Percentiles rank a stretch among this genome's conserved stretches.
Evolutionary conservation across 1,139 yeast species (phyloP).

Genomic region (Casaregolazyma suthepensis): DNA sequence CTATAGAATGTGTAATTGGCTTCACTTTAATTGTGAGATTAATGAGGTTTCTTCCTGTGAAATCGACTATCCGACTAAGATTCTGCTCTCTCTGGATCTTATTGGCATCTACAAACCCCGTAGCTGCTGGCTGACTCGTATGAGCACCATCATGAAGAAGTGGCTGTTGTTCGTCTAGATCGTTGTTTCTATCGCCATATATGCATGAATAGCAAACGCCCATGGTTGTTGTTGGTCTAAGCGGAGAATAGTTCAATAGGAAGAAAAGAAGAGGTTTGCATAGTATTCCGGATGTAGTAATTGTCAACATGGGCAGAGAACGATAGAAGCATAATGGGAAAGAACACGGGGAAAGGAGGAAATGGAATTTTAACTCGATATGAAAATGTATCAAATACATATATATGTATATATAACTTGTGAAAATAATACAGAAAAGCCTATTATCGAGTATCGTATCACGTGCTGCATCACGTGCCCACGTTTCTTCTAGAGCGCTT

Average conservation of each 20-base stretch:
- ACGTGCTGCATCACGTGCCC: background rate
- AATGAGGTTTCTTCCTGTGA: conserved; percentile 24
- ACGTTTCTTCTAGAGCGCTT: background rate
- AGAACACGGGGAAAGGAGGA: background rate
- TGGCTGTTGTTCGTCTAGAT: conserved; percentile 15
- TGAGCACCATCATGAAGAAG: conserved; percentile 9
- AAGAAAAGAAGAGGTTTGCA: background rate
- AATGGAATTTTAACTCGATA: background rate
- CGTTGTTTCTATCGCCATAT: conserved; percentile 15
- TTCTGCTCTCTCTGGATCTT: conserved; percentile 20
- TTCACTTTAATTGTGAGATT: conserved; percentile 24
- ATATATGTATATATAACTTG: too few relatives aligned
- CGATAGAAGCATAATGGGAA: background rate
- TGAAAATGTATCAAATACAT: background rate
- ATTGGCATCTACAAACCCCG: conserved; percentile 9
- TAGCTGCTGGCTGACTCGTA: background rate
- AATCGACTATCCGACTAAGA: conserved; percentile 20
- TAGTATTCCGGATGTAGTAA: background rate
- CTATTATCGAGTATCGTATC: background rate
- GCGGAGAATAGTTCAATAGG: background rate
- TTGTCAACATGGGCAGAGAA: background rate
- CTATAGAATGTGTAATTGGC: conserved; percentile 20
- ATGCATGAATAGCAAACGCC: conserved; percentile 25
- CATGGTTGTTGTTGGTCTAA: conserved; percentile 12
- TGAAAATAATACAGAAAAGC: too few relatives aligned